Evolutionary conservation across 176 grass and related monocot species (phyloP).

Genomic region (Carex pumila): DNA sequence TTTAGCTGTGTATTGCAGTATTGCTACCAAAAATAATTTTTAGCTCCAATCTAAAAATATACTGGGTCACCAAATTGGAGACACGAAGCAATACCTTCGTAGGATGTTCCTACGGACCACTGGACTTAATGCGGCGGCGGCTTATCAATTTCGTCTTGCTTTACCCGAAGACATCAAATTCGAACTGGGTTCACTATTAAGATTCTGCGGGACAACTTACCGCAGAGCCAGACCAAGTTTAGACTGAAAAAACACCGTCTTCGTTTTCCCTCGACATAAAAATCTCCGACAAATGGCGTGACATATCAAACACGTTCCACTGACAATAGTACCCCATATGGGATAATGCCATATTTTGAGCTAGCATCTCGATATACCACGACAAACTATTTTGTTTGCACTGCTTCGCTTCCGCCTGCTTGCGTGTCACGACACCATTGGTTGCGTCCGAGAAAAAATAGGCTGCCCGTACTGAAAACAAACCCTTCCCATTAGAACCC

Average conservation of each 20-base stretch:
- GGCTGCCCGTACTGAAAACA: conserved; percentile 11
- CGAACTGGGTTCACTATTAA: not conserved
- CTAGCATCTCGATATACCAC: not conserved
- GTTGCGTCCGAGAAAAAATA: conserved; percentile 23
- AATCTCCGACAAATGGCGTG: not conserved
- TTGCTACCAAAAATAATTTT: not conserved
- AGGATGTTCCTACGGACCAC: conserved; percentile 1
- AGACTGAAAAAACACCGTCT: not conserved
- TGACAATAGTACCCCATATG: not conserved
- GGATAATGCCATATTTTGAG: not conserved
- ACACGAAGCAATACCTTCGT: not conserved
- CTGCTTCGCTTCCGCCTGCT: not conserved
- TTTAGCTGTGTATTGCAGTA: too few relatives aligned
- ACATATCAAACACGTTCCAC: not conserved
- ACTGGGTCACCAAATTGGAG: not conserved
- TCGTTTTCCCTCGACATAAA: not conserved
- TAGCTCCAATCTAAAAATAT: not conserved
- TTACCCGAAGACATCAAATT: not conserved
- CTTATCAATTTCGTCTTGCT: not conserved
- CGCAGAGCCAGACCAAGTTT: not conserved
- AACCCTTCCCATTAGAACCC: conserved; percentile 21
- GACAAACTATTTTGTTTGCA: not conserved
- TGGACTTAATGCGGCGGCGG: not conserved
- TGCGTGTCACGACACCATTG: conserved; percentile 29
- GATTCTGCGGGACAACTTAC: not conserved